Base-by-base conservation (phyloP, 2,329 filamentous ascomycete genomes). In the Phyllosticta paracitricarpa region DNA sequence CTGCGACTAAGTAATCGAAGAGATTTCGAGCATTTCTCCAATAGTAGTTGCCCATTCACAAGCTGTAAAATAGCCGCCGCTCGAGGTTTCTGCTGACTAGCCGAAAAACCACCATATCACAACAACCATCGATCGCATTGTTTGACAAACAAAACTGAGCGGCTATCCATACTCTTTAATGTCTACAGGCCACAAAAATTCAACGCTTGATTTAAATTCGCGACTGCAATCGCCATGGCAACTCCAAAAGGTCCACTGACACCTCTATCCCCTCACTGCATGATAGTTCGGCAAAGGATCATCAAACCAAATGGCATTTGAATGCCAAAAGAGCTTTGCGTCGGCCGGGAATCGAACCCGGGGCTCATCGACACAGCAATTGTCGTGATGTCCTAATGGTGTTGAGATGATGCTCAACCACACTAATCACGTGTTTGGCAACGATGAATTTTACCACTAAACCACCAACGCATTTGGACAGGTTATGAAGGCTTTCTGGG, bases 271-370 rank as follows among this genome's bases (percentile, higher is more conserved):
- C 28, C 0, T 6, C 28, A 30, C 28, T 30, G 3, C 28, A 30
- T 30, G 4, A 30, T 30, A 5, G 0, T 30, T 2, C 35, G 5
- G n/a, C 14, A n/a, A 5, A 1, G 19, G 17, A 48, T n/a, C 40
- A 40, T 40, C 6, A 40, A 40, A 17, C 17, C 9, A 12, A 40
- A 17, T 40, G 8, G 33, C 6, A 2, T 14, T 12, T 14, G 14
- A 40, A 19, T n/a, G 12, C n/a, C 24, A 28, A 56, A 60, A 56
- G 25, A 30, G 33, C 9, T 56, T 2, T 60, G 58, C 58, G 58
- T 60, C 58, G 58, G 58, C 58, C 58, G 58, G 58, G 58, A 60
- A 60, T 60, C 58, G 58, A 60, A 60, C 58, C 58, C 58, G 58
- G 58, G 58, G 58, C 58, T 60, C 30, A 60, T 60, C 58, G 58